Percentiles rank a stretch among this genome's conserved stretches.
Conservation (phyloP, 129 eudicot genomes). For the Lactuca saligna region DNA sequence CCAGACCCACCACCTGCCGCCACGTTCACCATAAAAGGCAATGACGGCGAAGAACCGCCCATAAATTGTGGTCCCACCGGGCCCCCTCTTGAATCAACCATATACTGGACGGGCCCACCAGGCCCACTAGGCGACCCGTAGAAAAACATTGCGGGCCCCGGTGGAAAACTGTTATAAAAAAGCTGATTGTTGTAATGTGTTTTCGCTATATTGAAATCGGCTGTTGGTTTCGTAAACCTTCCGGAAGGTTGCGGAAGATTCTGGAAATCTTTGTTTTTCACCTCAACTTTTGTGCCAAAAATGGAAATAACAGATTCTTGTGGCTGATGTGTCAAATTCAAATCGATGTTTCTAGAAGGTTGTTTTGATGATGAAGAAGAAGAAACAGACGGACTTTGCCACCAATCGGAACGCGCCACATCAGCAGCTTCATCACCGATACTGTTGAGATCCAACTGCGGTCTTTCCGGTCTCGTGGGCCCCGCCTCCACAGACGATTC, state of each 20-base stretch:
- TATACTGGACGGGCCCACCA: constrained; percentile 47
- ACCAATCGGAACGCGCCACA: constrained; percentile 17
- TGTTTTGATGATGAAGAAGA: constrained; percentile 64
- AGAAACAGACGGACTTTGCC: constrained; percentile 50
- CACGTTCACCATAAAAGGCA: constrained; percentile 57
- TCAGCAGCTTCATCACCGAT: constrained; percentile 47
- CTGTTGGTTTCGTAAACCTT: constrained; percentile 20
- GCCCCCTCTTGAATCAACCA: constrained; percentile 65
- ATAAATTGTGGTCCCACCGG: constrained; percentile 58
- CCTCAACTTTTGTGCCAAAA: constrained; percentile 64
- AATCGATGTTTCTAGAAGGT: constrained; percentile 56
- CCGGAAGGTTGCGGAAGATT: constrained; percentile 30
- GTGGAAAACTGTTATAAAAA: background rate
- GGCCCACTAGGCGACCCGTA: background rate
- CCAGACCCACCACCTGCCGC: constrained; percentile 33
- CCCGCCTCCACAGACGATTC: constrained; percentile 50
- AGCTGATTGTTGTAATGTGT: background rate
- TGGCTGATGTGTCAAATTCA: constrained; percentile 66
- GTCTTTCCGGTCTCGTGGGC: constrained; percentile 46
- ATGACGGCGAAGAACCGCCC: constrained; percentile 44
- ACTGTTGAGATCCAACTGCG: constrained; percentile 66
- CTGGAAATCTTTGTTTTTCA: constrained; percentile 37
- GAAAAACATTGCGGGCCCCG: background rate
- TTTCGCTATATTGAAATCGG: constrained; percentile 44
- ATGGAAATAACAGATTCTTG: constrained; percentile 52